Conservation (phyloP, 306 rosid genomes). For the Inga leiocalycina region DNA sequence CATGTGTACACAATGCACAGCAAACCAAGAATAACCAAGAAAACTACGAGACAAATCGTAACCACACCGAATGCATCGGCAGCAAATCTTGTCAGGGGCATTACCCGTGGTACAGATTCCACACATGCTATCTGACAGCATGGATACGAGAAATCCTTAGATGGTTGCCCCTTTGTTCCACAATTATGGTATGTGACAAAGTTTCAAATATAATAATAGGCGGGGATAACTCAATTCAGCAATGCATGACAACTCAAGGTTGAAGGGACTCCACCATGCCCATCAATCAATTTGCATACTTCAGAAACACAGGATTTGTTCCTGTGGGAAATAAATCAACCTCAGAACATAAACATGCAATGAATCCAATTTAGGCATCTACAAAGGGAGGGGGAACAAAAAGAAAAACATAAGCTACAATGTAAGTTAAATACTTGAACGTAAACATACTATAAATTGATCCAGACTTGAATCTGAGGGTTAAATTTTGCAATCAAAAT, state of each 20-base stretch:
- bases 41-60: slow-evolving; percentile 82
- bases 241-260: slow-evolving; percentile 32
- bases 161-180: slow-evolving; percentile 51
- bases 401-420: slow-evolving; percentile 11
- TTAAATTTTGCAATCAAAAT: background rate
- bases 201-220: slow-evolving; percentile 36
- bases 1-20: slow-evolving; percentile 77
- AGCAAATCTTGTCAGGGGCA: slow-evolving; percentile 97
- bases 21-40: slow-evolving; percentile 82
- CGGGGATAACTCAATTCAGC: slow-evolving; percentile 41
- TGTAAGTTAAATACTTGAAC: background rate
- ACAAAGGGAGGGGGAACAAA: background rate
- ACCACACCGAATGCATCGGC: slow-evolving; percentile 99
- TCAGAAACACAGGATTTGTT: background rate
- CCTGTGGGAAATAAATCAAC: slow-evolving; percentile 16
- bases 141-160: slow-evolving; percentile 78
- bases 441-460: background rate
- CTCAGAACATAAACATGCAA: slow-evolving; percentile 21
- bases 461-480: background rate
- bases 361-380: slow-evolving; percentile 43
- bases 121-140: slow-evolving; percentile 99
- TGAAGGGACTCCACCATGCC: slow-evolving; percentile 31
- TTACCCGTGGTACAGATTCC: slow-evolving; percentile 97
- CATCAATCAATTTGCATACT: slow-evolving; percentile 34
- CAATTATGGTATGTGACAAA: slow-evolving; percentile 36